These are phyloP conservation scores for Ganoderma resinaceum DNA, from an alignment of 1,284 basidiomycete genomes.

Conservation along the genomic window DNA sequence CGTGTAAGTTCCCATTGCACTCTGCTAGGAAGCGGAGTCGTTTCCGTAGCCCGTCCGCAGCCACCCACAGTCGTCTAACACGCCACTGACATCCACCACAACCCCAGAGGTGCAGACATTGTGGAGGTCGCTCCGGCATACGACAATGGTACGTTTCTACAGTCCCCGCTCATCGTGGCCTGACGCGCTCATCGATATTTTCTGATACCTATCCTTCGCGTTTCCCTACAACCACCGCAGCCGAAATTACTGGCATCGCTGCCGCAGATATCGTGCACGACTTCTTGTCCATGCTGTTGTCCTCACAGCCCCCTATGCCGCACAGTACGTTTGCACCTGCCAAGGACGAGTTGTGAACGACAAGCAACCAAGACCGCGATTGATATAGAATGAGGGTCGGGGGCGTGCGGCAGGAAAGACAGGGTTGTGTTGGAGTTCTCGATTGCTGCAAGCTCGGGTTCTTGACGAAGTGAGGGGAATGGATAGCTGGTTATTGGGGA, in stretches of 20 bases:
- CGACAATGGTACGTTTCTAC: constrained; percentile 57
- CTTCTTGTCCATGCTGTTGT: constrained; percentile 68
- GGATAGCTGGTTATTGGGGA: not conserved
- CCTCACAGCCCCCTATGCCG: constrained; percentile 43
- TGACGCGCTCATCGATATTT: not conserved
- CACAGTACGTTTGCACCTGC: constrained; percentile 26
- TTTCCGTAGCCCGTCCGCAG: not conserved
- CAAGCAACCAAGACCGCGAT: not conserved
- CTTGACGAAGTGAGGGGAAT: not conserved
- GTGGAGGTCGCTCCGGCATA: constrained; percentile 88
- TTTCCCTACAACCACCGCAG: constrained; percentile 40
- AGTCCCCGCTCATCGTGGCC: constrained; percentile 2
- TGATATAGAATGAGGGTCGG: not conserved
- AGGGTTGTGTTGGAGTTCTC: not conserved
- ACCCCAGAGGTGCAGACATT: constrained; percentile 70
- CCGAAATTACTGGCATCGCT: constrained; percentile 75
- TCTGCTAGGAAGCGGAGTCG: not conserved
- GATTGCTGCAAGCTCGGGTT: not conserved
- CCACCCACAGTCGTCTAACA: not conserved
- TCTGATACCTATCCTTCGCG: not conserved
- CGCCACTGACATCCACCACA: constrained; percentile 5
- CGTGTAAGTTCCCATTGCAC: constrained; percentile 58
- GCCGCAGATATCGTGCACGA: constrained; percentile 79
- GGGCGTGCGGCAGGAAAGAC: not conserved
- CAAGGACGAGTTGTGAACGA: constrained; percentile 38